Evolutionary conservation across 768 basidiomycete genomes (phyloP), one percentile per base, ranked within the genome.

Genomic region (Russula dissimulans): DNA sequence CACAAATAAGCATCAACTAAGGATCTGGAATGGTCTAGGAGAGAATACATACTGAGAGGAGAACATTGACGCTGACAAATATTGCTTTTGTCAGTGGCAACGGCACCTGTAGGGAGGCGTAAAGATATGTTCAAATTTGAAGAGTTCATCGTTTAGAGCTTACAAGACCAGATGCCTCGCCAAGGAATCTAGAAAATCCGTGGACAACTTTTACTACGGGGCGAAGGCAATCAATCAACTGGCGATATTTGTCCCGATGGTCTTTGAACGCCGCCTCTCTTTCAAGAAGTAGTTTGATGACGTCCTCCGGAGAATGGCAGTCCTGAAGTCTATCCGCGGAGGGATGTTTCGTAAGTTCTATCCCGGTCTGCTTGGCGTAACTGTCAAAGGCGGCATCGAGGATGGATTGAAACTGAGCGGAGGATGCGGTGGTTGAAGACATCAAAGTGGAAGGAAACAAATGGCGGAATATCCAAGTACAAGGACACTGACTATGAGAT

Each of bases 111-210:
- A 39, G n/a, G 11, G 12, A 6, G 11, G 22, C 14, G 14, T 47
- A 31, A 38, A 26, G 9, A 51, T 11, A 6, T 12, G 18, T 14
- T 14, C 36, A 18, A 26, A 7, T 3, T 4, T 3, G 9, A 17
- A 17, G 2, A 34, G n/a, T 38, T 12, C 5, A 47, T 36, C 34
- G 15, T 47, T 11, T 2, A 5, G n/a, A 39, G 7, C 50, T 39
- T 44, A 49, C 46, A 34, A 38, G 10, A 73, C 34, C 75, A 77
- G 45, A 26, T 26, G 41, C 43, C 53, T 41, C 18, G 29, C 31
- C 45, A 46, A 46, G 18, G 45, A 46, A 11, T 4, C 26, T 26
- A 8, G 45, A 29, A 46, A 46, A 46, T 5, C 26, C 45, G 14
- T 46, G 45, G 12, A 46, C 14, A 9, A 46, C 22, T 29, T 46